Evolutionary conservation across 2,329 filamentous ascomycete genomes (phyloP).

Genomic region (Aspergillus brasiliensis): DNA sequence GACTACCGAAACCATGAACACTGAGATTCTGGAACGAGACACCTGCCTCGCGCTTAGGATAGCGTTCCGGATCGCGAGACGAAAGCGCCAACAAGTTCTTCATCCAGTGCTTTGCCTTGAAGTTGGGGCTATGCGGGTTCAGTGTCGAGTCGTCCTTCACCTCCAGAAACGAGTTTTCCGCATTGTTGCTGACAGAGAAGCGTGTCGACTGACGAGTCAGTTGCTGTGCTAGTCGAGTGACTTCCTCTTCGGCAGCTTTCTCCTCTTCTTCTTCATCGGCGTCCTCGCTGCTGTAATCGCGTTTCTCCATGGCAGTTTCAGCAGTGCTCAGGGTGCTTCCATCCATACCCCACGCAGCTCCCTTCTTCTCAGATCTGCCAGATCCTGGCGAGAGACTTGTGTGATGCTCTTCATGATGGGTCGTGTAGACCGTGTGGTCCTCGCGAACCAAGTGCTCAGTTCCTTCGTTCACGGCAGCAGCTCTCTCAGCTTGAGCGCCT

Average conservation of each 20-base stretch:
- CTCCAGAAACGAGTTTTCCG: constrained; percentile 41
- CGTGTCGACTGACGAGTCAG: constrained; percentile 41
- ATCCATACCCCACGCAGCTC: constrained; percentile 4
- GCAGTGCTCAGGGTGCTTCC: constrained; percentile 30
- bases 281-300: constrained; percentile 24
- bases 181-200: constrained; percentile 25
- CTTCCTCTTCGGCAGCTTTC: constrained; percentile 29
- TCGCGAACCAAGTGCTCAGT: not conserved
- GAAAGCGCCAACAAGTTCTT: constrained; percentile 49
- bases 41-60: constrained; percentile 60
- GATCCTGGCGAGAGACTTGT: not conserved
- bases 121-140: constrained; percentile 49
- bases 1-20: constrained; percentile 67
- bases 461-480: constrained; percentile 8
- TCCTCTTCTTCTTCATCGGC: constrained; percentile 26
- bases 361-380: not conserved
- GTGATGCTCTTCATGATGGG: constrained; percentile 15
- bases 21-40: constrained; percentile 69
- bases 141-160: constrained; percentile 38
- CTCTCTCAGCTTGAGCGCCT: constrained; percentile 1
- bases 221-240: constrained; percentile 37
- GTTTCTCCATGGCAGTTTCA: constrained; percentile 30
- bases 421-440: not conserved
- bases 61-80: constrained; percentile 55
- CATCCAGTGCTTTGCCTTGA: constrained; percentile 51